Evolutionary conservation across 1,284 basidiomycete genomes (phyloP), one percentile per base, ranked within the genome.

Genomic region (Cryptococcus sp.): DNA sequence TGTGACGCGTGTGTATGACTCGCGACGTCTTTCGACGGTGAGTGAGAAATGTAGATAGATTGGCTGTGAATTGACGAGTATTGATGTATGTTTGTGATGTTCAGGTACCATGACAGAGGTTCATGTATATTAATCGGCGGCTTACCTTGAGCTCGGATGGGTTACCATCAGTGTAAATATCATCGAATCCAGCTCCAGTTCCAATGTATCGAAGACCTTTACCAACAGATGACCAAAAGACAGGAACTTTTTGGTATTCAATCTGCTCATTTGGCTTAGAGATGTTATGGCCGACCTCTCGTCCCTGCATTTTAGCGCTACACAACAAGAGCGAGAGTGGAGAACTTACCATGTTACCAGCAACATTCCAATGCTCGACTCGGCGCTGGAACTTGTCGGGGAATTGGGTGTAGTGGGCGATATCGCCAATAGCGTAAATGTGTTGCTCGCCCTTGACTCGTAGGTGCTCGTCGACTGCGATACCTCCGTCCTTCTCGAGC

Each of bases 291-390:
- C 86, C 91, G 19, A 88, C 86, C 7, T 86, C 83, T 50, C 91
- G 83, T 1, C 90, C 92, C 62, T 94, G 90, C 90, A 40, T 85
- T 37, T 3, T 19, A 25, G 44, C 14, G 21, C 11, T 31, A 28
- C 45, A 2, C 10, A 50, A 7, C 36, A 18, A 42, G 9, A 19
- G 18, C 7, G 19, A 11, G 5, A 25, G 23, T 1, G 10, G n/a
- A n/a, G n/a, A n/a, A 61, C 66, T 50, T 24, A 61, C 63, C 28
- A 57, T 55, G 46, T 67, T 62, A 57, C 62, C 61, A 59, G 82
- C 61, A 51, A 88, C 87, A 74, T 89, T 92, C 91, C 91, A 94
- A 74, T 94, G 91, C 75, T 94, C 91, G 56, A 93, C 86, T 41
- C 90, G 56, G 37, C 66, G 49, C 40, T 59, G 59, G 52, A 68